phyloP scores from a whole-genome alignment of 169 alveolate genomes.

The Eimeria necatrix region DNA sequence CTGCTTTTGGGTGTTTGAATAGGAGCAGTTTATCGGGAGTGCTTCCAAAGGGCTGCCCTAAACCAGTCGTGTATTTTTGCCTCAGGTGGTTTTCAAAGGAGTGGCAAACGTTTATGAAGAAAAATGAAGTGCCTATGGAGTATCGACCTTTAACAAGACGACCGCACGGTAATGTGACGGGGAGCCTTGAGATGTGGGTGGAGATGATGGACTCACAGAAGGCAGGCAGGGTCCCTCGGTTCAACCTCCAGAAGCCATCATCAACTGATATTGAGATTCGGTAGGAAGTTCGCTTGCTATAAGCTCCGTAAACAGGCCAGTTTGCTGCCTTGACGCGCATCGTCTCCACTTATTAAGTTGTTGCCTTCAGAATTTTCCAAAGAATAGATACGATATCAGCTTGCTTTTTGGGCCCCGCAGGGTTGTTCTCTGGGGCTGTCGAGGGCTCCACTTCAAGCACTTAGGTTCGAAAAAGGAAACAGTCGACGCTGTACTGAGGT shows the following conservation, averaged over 20 bases:
- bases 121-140: constrained; percentile 92
- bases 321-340: no score
- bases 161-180: constrained; percentile 81
- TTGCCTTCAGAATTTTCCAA: no score
- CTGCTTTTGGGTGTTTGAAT: no score
- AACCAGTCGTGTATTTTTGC: no score
- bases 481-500: constrained; percentile 87
- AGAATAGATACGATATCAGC: no score
- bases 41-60: no score
- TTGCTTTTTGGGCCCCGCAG: constrained; percentile 75
- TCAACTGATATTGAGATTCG: constrained; percentile 90
- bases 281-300: constrained; percentile 61
- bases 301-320: no score
- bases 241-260: constrained; percentile 88
- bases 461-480: constrained; percentile 80
- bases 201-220: constrained; percentile 88
- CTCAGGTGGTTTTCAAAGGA: constrained; percentile 92
- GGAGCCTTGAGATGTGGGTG: constrained; percentile 90
- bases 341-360: no score
- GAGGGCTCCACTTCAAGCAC: constrained; percentile 79
- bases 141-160: constrained; percentile 87
- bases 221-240: constrained; percentile 88
- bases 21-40: no score
- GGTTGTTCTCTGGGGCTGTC: constrained; percentile 86
- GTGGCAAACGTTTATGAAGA: constrained; percentile 93